Base-by-base conservation (phyloP, 192 early-diverging fungal genomes). In the Martensiomyces pterosporus region DNA sequence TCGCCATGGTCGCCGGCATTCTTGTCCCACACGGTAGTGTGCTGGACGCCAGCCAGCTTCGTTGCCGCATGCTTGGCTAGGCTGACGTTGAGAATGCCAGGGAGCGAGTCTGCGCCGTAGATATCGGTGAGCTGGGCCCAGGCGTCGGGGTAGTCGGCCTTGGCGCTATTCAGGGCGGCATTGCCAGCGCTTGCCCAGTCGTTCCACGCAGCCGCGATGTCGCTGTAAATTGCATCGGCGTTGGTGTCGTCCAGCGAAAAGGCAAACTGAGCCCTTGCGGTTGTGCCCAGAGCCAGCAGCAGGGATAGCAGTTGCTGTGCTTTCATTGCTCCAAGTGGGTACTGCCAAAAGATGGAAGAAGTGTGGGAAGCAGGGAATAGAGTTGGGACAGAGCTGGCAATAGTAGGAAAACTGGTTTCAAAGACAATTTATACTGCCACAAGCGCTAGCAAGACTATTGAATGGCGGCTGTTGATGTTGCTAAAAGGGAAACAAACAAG, bases 121-220 rank as follows among this genome's bases (percentile, higher is more conserved):
- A 64, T 38, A n/a, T 9, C 23, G 2, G 49, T 50, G 10, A 64
- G 45, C 45, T 57, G 54, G 16, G 33, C 9, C 37, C 49, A 64
- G 1, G 62, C 62, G 18, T 52, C 62, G 2, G 62, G 49, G 24
- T 57, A 52, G 2, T 51, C 45, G 5, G 24, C 18, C 27, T 40
- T 29, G 24, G 62, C 62, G 13, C 54, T 50, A 12, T 15, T 44
- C 0, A 64, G 32, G 0, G 52, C 49, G 21, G 52, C 47, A 35
- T 57, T 64, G 4, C 62, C 62, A 13, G 49, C 49, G 2, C 29
- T 49, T 13, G 55, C 62, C 62, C 62, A 64, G 49, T 57, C 49
- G 3, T 17, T 35, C 62, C 62, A 64, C 27, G 55, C 27, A 9
- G 49, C 62, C 44, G 52, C 38, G 15, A 64, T 57, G 32, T 64